Percentiles rank a stretch among this genome's conserved stretches.
Conservation (phyloP, 2,329 filamentous ascomycete species). For the Aspergillus ruber region DNA sequence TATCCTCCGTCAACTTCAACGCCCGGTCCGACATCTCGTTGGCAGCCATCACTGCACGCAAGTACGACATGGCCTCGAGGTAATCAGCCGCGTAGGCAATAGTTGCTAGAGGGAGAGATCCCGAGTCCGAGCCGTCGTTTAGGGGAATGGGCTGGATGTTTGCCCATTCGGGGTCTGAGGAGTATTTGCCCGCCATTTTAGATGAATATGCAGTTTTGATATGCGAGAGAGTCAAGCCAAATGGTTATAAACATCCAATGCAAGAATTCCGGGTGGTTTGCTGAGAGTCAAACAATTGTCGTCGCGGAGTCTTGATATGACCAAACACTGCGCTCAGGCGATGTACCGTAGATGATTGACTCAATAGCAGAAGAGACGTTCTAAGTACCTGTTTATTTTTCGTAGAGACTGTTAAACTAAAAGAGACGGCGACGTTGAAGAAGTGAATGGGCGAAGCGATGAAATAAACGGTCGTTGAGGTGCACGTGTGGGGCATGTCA, state of each 20-base stretch:
- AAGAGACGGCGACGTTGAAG: neutral
- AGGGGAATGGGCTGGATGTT: conserved; percentile 78
- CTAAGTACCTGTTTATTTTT: neutral
- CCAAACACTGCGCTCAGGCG: too few species aligned
- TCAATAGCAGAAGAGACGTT: neutral
- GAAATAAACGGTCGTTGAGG: neutral
- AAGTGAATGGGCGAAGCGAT: neutral
- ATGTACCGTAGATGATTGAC: too few species aligned
- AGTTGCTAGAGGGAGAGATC: conserved; percentile 65
- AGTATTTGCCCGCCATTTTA: conserved; percentile 42
- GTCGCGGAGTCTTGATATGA: too few species aligned
- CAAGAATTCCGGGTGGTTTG: neutral
- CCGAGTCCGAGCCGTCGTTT: conserved; percentile 60
- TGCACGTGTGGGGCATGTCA: neutral
- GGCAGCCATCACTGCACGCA: conserved; percentile 84
- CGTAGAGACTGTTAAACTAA: neutral
- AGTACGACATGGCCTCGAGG: conserved; percentile 83
- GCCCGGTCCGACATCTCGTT: conserved; percentile 77
- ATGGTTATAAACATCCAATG: neutral
- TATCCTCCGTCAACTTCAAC: conserved; percentile 74
- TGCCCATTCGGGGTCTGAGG: conserved; percentile 69
- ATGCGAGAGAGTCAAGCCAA: neutral
- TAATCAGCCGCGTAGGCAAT: conserved; percentile 91
- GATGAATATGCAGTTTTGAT: neutral
- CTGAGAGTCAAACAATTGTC: neutral